These are phyloP conservation scores for Purpureocillium lavendulum DNA, from an alignment of 2,329 filamentous ascomycete genomes.

Conservation along the genomic window DNA sequence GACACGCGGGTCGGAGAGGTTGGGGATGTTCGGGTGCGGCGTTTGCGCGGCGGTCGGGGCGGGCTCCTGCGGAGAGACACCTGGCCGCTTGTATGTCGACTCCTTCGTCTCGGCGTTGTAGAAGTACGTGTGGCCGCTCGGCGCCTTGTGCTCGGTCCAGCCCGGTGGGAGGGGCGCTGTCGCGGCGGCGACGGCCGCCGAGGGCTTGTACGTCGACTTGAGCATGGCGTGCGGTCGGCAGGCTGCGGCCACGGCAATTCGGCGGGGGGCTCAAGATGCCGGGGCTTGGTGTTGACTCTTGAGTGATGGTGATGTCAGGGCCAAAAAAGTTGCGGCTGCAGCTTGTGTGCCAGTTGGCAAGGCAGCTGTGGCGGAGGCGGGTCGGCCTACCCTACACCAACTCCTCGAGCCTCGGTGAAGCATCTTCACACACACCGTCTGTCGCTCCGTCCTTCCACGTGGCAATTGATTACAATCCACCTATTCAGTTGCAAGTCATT, in stretches of 20 bases:
- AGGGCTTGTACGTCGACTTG: constrained; percentile 66
- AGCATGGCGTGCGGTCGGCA: constrained; percentile 53
- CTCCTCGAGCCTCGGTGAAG: too few species aligned
- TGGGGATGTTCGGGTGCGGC: constrained; percentile 20
- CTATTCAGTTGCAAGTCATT: too few species aligned
- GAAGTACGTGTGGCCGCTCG: constrained; percentile 80
- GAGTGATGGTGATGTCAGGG: too few species aligned
- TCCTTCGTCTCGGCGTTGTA: constrained; percentile 75
- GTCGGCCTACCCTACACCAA: too few species aligned
- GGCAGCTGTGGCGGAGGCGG: too few species aligned
- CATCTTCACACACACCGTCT: too few species aligned
- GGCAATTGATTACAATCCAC: too few species aligned
- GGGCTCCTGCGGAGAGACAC: constrained; percentile 14
- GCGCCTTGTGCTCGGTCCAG: constrained; percentile 92
- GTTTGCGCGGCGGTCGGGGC: constrained; percentile 20
- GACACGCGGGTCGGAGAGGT: constrained; percentile 44
- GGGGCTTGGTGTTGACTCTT: too few species aligned
- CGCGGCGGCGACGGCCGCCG: constrained; percentile 24
- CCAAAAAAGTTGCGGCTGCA: too few species aligned
- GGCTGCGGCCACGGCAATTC: background rate
- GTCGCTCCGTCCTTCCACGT: too few species aligned
- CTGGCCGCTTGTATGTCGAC: constrained; percentile 81
- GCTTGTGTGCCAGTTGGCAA: too few species aligned
- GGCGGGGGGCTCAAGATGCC: background rate
- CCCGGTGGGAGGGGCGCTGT: constrained; percentile 61